Conservation (phyloP, 2,329 filamentous ascomycete genomes). For the Trichocomaceae sp. region DNA sequence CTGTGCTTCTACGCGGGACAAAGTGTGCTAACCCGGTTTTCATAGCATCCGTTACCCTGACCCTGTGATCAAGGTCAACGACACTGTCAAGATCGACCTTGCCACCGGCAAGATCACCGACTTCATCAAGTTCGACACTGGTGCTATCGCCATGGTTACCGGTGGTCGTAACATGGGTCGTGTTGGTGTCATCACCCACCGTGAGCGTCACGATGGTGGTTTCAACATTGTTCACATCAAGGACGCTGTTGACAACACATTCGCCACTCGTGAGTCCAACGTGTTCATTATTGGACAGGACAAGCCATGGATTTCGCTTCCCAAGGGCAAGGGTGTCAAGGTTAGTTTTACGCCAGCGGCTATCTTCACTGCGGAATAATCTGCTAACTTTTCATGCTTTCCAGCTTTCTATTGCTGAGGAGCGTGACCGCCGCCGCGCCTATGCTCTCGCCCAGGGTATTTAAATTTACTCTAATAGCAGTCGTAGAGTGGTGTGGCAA, state of each 20-base stretch:
- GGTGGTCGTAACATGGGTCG: slow-evolving; percentile 99
- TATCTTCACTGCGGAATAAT: not conserved
- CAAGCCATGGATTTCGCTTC: slow-evolving; percentile 98
- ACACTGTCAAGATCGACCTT: slow-evolving; percentile 99
- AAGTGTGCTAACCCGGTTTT: slow-evolving; percentile 27
- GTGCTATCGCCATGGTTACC: slow-evolving; percentile 95
- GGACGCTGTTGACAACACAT: slow-evolving; percentile 99
- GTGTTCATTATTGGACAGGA: slow-evolving; percentile 98
- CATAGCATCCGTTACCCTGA: slow-evolving; percentile 97
- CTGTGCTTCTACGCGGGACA: slow-evolving; percentile 17
- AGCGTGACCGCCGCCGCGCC: slow-evolving; percentile 95
- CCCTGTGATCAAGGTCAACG: slow-evolving; percentile 98
- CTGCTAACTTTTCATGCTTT: slow-evolving; percentile 9
- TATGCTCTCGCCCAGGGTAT: slow-evolving; percentile 47
- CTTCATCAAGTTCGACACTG: slow-evolving; percentile 98
- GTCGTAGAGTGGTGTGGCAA: not conserved
- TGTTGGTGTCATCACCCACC: slow-evolving; percentile 99
- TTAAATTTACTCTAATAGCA: slow-evolving; percentile 28
- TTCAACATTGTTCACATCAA: slow-evolving; percentile 99
- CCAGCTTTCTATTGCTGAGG: slow-evolving; percentile 90
- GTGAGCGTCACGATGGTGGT: slow-evolving; percentile 99
- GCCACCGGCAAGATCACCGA: slow-evolving; percentile 95
- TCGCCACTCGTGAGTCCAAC: slow-evolving; percentile 98
- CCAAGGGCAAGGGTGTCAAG: slow-evolving; percentile 99
- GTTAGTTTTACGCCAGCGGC: slow-evolving; percentile 30